phyloP scores from a whole-genome alignment of 371 early-diverging fungal species.

The Rhizopus microsporus region DNA sequence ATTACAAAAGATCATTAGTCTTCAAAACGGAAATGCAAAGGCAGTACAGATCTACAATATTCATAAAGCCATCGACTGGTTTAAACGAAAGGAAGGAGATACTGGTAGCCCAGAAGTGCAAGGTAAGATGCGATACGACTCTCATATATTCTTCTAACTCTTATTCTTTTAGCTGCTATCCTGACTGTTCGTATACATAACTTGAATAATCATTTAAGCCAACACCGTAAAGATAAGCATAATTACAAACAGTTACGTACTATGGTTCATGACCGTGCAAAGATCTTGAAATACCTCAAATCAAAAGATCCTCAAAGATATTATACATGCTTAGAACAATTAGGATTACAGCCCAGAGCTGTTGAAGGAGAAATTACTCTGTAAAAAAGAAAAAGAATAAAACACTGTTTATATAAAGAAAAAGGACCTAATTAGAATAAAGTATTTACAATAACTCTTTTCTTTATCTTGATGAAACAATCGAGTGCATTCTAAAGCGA shows the following conservation, averaged over 20 bases:
- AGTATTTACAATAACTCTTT: too few species aligned
- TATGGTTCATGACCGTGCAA: conserved; percentile 81
- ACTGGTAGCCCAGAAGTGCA: conserved; percentile 95
- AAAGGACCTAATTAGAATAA: neutral
- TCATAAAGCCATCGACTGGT: conserved; percentile 73
- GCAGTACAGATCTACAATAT: conserved; percentile 79
- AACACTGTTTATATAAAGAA: conserved; percentile 6
- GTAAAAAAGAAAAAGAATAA: conserved; percentile 28
- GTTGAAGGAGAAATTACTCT: conserved; percentile 73
- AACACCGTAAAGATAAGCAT: conserved; percentile 83
- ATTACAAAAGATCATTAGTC: conserved; percentile 70
- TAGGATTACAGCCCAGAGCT: conserved; percentile 71
- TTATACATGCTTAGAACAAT: conserved; percentile 64
- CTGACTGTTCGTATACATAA: conserved; percentile 90
- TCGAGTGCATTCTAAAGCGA: too few species aligned
- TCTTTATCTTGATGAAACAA: too few species aligned
- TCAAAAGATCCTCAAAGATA: conserved; percentile 72
- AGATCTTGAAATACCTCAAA: conserved; percentile 89
- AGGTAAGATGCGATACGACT: conserved; percentile 52
- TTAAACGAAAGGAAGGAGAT: conserved; percentile 77
- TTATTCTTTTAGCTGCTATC: conserved; percentile 71
- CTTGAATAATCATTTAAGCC: conserved; percentile 75
- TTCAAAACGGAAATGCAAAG: conserved; percentile 80
- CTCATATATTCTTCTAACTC: neutral
- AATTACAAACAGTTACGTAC: conserved; percentile 80